These are phyloP conservation scores for Penicillium antarcticum DNA, from an alignment of 495 filamentous ascomycete genomes.

Conservation along the genomic window DNA sequence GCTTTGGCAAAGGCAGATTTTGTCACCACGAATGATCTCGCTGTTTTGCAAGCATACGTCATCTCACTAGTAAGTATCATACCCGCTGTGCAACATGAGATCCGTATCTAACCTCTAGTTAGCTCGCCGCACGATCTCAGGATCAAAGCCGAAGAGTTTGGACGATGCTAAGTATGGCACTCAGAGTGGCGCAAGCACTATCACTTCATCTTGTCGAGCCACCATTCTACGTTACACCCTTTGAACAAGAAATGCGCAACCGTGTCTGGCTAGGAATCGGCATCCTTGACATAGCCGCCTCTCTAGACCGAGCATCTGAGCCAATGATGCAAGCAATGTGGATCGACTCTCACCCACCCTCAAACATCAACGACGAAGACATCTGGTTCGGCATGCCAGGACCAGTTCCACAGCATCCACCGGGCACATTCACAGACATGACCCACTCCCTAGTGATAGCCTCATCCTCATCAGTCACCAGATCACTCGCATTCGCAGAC, in stretches of 20 bases:
- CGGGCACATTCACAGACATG: conserved; percentile 32
- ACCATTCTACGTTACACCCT: conserved; percentile 28
- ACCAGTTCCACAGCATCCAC: conserved; percentile 13
- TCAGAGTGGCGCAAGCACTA: conserved; percentile 65
- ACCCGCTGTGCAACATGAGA: neutral
- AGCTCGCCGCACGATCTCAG: conserved; percentile 44
- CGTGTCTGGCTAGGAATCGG: conserved; percentile 37
- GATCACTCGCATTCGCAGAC: conserved; percentile 28
- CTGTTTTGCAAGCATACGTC: conserved; percentile 56
- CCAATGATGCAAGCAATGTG: conserved; percentile 38
- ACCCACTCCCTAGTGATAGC: conserved; percentile 26
- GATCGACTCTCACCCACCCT: conserved; percentile 24
- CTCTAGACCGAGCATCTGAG: conserved; percentile 33
- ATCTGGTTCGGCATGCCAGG: conserved; percentile 26
- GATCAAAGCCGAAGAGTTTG: conserved; percentile 41
- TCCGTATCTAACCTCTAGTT: conserved; percentile 14
- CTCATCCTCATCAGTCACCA: conserved; percentile 21
- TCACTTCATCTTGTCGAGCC: conserved; percentile 53
- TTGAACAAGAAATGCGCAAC: conserved; percentile 34
- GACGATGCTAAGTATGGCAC: conserved; percentile 63
- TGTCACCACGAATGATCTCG: conserved; percentile 50
- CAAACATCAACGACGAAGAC: conserved; percentile 34
- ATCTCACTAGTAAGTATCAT: conserved; percentile 43
- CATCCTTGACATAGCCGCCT: conserved; percentile 33
- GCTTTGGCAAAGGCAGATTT: conserved; percentile 50